Evolutionary conservation across 1,139 yeast species (phyloP).

Genomic region (Protomyces lactucae-debilis): DNA sequence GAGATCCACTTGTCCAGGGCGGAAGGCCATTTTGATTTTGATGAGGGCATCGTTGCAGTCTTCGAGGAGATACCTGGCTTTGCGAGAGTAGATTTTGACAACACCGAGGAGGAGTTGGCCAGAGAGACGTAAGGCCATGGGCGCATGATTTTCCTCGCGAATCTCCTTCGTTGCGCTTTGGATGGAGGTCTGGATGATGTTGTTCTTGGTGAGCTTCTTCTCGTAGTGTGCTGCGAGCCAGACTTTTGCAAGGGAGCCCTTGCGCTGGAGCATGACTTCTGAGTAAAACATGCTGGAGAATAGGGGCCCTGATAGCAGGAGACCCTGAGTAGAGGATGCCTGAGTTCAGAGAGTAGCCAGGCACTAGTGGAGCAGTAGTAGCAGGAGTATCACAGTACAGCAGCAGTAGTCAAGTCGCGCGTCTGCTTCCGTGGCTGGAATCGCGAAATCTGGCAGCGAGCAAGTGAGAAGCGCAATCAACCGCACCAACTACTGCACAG

Average conservation of each 20-base stretch:
- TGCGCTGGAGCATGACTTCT: slow-evolving; percentile 33
- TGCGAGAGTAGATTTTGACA: slow-evolving; percentile 78
- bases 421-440: not conserved
- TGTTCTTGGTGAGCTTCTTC: slow-evolving; percentile 69
- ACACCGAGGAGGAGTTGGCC: slow-evolving; percentile 88
- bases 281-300: slow-evolving; percentile 28
- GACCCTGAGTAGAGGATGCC: too few relatives aligned
- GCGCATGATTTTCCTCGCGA: slow-evolving; percentile 39
- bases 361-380: not conserved
- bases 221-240: slow-evolving; percentile 94
- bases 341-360: too few relatives aligned
- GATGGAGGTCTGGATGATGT: slow-evolving; percentile 68
- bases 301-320: not conserved
- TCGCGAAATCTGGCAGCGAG: not conserved
- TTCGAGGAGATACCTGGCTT: slow-evolving; percentile 75
- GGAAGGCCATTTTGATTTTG: slow-evolving; percentile 70
- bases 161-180: slow-evolving; percentile 60
- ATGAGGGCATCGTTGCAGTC: slow-evolving; percentile 77
- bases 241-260: slow-evolving; percentile 82
- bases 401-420: not conserved
- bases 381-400: not conserved
- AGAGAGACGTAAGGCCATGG: slow-evolving; percentile 74
- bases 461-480: not conserved
- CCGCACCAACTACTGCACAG: too few relatives aligned
- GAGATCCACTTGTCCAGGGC: slow-evolving; percentile 47